A percentile compares a stretch with the other conserved stretches of the same genome.
Conservation (phyloP, 2,329 filamentous ascomycete genomes). For the Epichloe sibirici region DNA sequence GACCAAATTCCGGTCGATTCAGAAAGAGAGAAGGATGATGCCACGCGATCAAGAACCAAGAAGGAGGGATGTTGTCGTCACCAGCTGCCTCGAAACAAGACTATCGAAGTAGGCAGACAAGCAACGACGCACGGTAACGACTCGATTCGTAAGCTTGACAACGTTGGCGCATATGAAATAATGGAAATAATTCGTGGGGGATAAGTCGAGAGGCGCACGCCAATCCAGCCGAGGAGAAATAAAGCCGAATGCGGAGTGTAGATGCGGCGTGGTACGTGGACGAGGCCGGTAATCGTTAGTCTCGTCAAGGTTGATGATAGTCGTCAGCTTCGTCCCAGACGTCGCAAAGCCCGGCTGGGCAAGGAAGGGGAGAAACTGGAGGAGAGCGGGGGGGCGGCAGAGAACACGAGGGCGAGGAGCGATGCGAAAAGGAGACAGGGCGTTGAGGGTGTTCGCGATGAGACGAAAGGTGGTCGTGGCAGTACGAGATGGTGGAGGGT, state of each 20-base stretch:
- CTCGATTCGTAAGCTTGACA: neutral
- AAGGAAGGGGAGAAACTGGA: neutral
- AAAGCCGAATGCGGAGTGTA: neutral
- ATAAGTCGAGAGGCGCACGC: neutral
- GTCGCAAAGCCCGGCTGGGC: neutral
- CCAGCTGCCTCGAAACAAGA: neutral
- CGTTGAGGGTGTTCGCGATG: constrained; percentile 1
- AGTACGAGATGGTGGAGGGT: constrained; percentile 1
- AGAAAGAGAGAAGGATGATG: neutral
- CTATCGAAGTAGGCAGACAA: neutral
- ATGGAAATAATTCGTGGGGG: neutral
- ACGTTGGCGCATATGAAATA: neutral
- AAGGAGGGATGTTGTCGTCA: neutral
- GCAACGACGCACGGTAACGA: neutral
- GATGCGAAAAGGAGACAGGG: neutral
- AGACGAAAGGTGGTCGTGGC: constrained; percentile 2
- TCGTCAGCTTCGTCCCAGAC: constrained; percentile 3
- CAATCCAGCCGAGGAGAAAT: constrained; percentile 1
- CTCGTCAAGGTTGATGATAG: neutral
- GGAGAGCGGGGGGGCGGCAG: neutral
- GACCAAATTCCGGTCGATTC: neutral
- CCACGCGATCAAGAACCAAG: neutral
- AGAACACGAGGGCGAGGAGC: neutral
- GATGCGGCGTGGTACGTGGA: neutral
- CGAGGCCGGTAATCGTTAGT: constrained; percentile 1